Conservation (phyloP, 495 filamentous ascomycete genomes). For the Neurospora sp. region DNA sequence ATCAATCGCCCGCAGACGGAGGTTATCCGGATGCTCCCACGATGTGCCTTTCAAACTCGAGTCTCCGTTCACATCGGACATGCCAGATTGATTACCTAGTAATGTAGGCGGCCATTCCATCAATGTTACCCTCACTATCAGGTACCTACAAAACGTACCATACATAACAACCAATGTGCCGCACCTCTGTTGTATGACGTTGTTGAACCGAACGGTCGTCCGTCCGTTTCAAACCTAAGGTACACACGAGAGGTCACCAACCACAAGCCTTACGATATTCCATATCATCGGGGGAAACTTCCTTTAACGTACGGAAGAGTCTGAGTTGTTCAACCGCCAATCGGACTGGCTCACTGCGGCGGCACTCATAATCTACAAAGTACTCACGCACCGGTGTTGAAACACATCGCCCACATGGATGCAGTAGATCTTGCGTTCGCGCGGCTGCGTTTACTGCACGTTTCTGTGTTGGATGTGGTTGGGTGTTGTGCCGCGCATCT, state of each 20-base stretch:
- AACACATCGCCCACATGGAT: background rate
- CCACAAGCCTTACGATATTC: background rate
- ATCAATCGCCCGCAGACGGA: background rate
- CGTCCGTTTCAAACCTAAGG: background rate
- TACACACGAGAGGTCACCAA: background rate
- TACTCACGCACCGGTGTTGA: background rate
- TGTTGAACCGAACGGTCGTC: background rate
- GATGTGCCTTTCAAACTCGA: background rate
- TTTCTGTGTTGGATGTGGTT: background rate
- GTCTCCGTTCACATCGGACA: background rate
- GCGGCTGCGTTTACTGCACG: background rate
- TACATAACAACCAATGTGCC: background rate
- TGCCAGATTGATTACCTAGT: background rate
- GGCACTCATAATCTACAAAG: background rate
- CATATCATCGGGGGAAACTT: background rate
- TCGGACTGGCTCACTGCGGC: background rate
- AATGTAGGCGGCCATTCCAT: background rate
- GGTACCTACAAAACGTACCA: background rate
- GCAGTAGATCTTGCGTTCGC: background rate
- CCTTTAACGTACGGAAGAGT: background rate
- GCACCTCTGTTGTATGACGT: background rate
- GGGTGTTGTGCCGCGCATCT: background rate
- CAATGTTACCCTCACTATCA: background rate
- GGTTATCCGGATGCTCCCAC: background rate
- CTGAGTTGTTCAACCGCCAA: background rate